phyloP scores from a whole-genome alignment of 441 rosid genomes.

The Adansonia gregorii region DNA sequence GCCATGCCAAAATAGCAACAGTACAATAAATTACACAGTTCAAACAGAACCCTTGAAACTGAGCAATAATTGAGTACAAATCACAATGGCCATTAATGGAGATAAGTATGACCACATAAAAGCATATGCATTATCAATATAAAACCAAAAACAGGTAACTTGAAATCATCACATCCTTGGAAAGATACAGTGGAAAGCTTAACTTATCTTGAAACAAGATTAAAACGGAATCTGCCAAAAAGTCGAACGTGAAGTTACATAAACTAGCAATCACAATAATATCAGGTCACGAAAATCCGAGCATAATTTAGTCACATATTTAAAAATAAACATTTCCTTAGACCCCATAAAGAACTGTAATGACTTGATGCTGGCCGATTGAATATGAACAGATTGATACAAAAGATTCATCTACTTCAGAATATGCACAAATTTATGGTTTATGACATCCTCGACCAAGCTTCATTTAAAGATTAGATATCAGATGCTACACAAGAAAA shows the following conservation, averaged over 20 bases:
- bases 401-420: conserved; percentile 7
- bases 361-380: neutral
- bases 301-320: conserved; percentile 17
- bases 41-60: neutral
- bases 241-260: conserved; percentile 3
- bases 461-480: neutral
- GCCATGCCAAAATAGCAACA: conserved; percentile 9
- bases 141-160: conserved; percentile 12
- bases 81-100: neutral
- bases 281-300: conserved; percentile 4
- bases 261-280: neutral
- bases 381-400: conserved; percentile 11
- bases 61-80: conserved; percentile 19
- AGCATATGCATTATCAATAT: neutral
- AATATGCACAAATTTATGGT: conserved; percentile 11
- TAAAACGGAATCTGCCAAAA: conserved; percentile 15
- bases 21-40: conserved; percentile 13
- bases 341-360: conserved; percentile 10
- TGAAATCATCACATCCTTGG: neutral
- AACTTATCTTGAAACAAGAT: conserved; percentile 17
- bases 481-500: neutral
- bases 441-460: conserved; percentile 2
- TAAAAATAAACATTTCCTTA: neutral
- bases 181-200: conserved; percentile 14
- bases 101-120: neutral